A percentile compares a stretch with the other conserved stretches of the same genome.
These are phyloP conservation scores for Sarocladium oryzae DNA, from an alignment of 2,329 filamentous ascomycete genomes.

Conservation along the genomic window DNA sequence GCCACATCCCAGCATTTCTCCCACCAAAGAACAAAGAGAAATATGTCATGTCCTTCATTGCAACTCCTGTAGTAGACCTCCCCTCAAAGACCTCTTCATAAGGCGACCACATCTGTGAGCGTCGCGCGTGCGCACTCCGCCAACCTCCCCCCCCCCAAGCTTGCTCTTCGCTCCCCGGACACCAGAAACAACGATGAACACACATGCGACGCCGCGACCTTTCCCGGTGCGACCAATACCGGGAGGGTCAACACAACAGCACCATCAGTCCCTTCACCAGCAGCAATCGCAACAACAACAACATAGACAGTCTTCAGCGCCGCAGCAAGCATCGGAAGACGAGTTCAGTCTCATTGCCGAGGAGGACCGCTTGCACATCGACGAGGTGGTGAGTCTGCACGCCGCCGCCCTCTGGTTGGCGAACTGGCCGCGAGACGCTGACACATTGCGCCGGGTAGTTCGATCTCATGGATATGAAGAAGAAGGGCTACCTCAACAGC, in stretches of 20 bases:
- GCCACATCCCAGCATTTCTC: slow-evolving; percentile 4
- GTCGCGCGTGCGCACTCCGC: too few species aligned
- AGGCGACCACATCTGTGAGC: too few species aligned
- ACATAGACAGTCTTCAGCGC: slow-evolving; percentile 12
- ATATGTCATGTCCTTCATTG: not conserved
- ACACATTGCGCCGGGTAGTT: slow-evolving; percentile 50
- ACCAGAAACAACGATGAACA: slow-evolving; percentile 23
- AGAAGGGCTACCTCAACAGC: slow-evolving; percentile 90
- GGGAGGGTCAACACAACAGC: slow-evolving; percentile 23
- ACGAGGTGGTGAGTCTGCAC: slow-evolving; percentile 68
- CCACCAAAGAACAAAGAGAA: not conserved
- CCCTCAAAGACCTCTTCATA: not conserved
- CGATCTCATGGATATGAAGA: slow-evolving; percentile 92
- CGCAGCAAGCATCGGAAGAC: slow-evolving; percentile 26
- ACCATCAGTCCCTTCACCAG: slow-evolving; percentile 19
- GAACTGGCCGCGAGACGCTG: too few species aligned
- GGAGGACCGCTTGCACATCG: slow-evolving; percentile 88
- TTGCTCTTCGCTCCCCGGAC: not conserved
- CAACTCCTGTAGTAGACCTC: not conserved
- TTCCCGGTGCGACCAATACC: slow-evolving; percentile 29
- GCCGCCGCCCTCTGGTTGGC: too few species aligned
- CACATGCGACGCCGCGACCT: slow-evolving; percentile 30
- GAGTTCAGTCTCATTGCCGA: slow-evolving; percentile 56
- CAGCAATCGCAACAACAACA: slow-evolving; percentile 20
- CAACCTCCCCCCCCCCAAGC: too few species aligned